phyloP scores from a whole-genome alignment of 768 basidiomycete genomes.

The Serpula lacrymans region DNA sequence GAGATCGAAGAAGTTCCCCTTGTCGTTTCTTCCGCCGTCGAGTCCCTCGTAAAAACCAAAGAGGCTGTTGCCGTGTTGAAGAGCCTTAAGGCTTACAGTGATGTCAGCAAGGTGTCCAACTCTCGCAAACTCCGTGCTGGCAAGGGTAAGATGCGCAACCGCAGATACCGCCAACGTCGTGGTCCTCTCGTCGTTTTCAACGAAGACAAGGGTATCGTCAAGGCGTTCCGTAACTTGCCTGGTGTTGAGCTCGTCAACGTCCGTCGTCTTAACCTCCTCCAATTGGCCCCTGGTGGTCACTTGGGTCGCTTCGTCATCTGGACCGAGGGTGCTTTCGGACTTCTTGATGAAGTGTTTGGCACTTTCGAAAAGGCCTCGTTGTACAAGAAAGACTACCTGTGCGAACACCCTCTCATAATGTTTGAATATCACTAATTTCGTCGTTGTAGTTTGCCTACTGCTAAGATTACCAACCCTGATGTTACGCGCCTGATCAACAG shows the following conservation, averaged over 20 bases:
- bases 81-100: slow-evolving; percentile 81
- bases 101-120: slow-evolving; percentile 96
- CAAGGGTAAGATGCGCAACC: slow-evolving; percentile 96
- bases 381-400: slow-evolving; percentile 90
- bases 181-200: slow-evolving; percentile 97
- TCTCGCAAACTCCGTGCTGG: slow-evolving; percentile 96
- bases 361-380: slow-evolving; percentile 86
- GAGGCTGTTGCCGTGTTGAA: slow-evolving; percentile 94
- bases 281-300: slow-evolving; percentile 99
- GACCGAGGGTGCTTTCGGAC: slow-evolving; percentile 91
- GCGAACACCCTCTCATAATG: slow-evolving; percentile 21
- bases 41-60: slow-evolving; percentile 95
- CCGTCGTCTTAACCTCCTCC: slow-evolving; percentile 90
- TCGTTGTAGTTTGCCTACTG: slow-evolving; percentile 71
- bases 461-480: slow-evolving; percentile 97
- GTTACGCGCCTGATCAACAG: slow-evolving; percentile 98
- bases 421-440: not conserved
- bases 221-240: slow-evolving; percentile 98
- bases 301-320: slow-evolving; percentile 99
- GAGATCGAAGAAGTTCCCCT: slow-evolving; percentile 95
- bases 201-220: slow-evolving; percentile 96
- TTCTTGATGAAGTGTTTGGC: slow-evolving; percentile 94
- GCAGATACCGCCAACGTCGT: slow-evolving; percentile 94
- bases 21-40: slow-evolving; percentile 73
- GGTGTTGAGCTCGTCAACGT: slow-evolving; percentile 98